Conservation (phyloP, 2,329 filamentous ascomycete species). For the Uncinocarpus reesii region DNA sequence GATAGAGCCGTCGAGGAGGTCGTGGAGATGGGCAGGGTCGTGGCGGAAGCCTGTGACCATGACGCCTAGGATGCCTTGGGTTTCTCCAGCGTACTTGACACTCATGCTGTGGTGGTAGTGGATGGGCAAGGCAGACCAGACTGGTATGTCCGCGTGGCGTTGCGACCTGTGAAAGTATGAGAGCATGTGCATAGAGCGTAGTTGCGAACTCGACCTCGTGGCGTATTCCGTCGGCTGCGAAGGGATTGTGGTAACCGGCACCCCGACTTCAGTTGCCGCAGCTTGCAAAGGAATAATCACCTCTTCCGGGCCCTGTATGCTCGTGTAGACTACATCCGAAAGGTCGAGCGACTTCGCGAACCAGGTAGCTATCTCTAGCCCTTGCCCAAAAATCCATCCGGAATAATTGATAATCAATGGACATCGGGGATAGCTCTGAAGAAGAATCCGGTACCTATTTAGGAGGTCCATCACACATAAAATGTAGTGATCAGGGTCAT, state of each 20-base stretch:
- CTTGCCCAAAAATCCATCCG: constrained; percentile 46
- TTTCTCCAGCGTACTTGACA: constrained; percentile 40
- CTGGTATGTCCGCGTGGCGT: constrained; percentile 20
- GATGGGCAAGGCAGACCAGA: constrained; percentile 41
- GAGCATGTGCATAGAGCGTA: constrained; percentile 50
- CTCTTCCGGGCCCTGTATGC: constrained; percentile 38
- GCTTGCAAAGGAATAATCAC: constrained; percentile 35
- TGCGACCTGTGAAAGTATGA: constrained; percentile 48
- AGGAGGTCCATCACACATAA: constrained; percentile 45
- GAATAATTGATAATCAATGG: constrained; percentile 50
- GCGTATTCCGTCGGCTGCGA: constrained; percentile 38
- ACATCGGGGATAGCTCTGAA: constrained; percentile 33
- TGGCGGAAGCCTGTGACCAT: constrained; percentile 44
- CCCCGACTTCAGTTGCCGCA: constrained; percentile 26
- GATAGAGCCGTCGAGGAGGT: constrained; percentile 45
- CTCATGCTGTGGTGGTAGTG: constrained; percentile 39
- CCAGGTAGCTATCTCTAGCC: constrained; percentile 40
- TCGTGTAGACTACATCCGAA: constrained; percentile 46
- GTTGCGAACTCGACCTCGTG: constrained; percentile 41
- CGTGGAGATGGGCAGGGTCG: constrained; percentile 38
- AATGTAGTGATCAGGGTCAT: constrained; percentile 48
- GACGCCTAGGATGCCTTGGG: constrained; percentile 41
- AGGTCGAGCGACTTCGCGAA: constrained; percentile 39
- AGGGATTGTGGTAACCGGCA: constrained; percentile 38
- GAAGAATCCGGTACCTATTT: constrained; percentile 37